Evolutionary conservation across 768 basidiomycete genomes (phyloP).

Genomic region (Leccinum arenicola): DNA sequence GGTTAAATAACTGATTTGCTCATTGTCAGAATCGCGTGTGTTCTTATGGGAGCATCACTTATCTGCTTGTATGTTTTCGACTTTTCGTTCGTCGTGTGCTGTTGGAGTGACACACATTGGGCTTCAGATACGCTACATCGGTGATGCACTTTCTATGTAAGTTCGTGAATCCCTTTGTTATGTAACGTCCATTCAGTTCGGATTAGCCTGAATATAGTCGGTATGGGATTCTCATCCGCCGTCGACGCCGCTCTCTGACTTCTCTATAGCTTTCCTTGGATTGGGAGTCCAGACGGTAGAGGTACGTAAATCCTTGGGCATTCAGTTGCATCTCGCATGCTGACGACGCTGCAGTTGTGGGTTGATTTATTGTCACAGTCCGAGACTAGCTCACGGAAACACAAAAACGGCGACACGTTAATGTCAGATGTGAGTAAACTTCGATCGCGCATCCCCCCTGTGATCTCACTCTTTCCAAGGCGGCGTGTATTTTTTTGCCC

Average conservation of each 20-base stretch:
- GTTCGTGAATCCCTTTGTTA: background rate
- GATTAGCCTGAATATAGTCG: slow-evolving; percentile 12
- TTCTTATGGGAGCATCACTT: slow-evolving; percentile 1
- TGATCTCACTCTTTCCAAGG: slow-evolving; percentile 3
- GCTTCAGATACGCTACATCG: slow-evolving; percentile 23
- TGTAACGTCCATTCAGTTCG: background rate
- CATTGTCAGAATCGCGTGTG: background rate
- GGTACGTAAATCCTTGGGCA: slow-evolving; percentile 4
- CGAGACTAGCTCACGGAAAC: background rate
- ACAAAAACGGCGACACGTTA: background rate
- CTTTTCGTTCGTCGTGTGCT: background rate
- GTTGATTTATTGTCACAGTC: background rate
- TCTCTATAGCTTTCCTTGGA: slow-evolving; percentile 15
- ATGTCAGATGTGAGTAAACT: slow-evolving; percentile 9
- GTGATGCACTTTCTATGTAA: slow-evolving; percentile 20
- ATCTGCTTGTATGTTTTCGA: slow-evolving; percentile 8
- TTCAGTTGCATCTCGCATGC: background rate
- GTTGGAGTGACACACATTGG: background rate
- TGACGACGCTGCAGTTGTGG: slow-evolving; percentile 17
- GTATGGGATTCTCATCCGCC: background rate
- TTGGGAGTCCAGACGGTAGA: background rate
- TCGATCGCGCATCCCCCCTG: background rate
- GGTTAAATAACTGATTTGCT: background rate
- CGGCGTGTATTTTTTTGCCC: slow-evolving; percentile 6
- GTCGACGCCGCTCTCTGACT: background rate